Evolutionary conservation across 2,329 filamentous ascomycete genomes (phyloP).

Genomic region (Clonostachys chloroleuca): DNA sequence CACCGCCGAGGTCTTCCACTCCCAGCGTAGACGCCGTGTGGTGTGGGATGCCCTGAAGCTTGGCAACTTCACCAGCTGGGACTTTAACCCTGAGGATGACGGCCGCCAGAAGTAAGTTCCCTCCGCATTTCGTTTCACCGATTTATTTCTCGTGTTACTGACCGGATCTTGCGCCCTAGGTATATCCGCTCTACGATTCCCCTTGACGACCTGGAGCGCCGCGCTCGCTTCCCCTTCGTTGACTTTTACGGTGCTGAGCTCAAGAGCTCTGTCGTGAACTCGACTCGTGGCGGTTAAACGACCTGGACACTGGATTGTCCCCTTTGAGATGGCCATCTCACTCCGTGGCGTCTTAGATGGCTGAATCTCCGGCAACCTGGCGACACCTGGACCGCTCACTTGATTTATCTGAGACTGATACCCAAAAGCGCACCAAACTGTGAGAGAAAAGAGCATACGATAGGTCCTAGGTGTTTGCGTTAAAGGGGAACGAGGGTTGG

Average conservation of each 20-base stretch:
- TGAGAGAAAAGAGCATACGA: neutral
- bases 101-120: conserved; percentile 57
- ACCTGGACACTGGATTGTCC: neutral
- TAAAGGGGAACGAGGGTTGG: no score
- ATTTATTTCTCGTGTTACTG: no score
- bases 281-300: conserved; percentile 17
- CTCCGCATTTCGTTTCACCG: neutral
- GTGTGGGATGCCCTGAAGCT: conserved; percentile 76
- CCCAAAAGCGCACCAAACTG: no score
- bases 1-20: conserved; percentile 67
- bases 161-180: conserved; percentile 30
- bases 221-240: conserved; percentile 67
- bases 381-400: neutral
- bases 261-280: conserved; percentile 26
- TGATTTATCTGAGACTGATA: neutral
- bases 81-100: conserved; percentile 72
- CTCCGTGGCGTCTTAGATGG: no score
- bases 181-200: conserved; percentile 84
- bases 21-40: conserved; percentile 74
- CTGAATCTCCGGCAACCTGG: neutral
- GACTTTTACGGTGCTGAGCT: conserved; percentile 49
- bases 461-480: neutral
- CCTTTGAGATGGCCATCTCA: no score
- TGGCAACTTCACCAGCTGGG: conserved; percentile 78
- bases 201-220: conserved; percentile 74